Conservation (phyloP, 495 filamentous ascomycete genomes). For the Pyrenula aspistea region DNA sequence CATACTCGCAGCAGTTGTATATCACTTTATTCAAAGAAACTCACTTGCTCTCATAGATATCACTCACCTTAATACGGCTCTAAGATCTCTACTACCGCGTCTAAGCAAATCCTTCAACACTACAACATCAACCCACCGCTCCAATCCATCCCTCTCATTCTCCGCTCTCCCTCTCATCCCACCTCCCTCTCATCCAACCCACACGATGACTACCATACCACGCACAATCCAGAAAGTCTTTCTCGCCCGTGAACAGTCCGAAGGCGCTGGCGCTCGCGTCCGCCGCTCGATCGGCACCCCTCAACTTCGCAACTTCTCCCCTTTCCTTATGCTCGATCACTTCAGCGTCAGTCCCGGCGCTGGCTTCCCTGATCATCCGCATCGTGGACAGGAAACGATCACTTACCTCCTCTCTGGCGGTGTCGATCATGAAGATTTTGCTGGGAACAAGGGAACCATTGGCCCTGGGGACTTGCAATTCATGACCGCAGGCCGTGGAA, state of each 20-base stretch:
- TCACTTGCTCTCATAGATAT: background rate
- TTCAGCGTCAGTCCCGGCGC: slow-evolving; percentile 71
- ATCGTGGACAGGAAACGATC: slow-evolving; percentile 73
- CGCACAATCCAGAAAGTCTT: slow-evolving; percentile 72
- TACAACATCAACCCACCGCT: slow-evolving; percentile 19
- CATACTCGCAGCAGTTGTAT: slow-evolving; percentile 1
- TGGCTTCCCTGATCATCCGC: slow-evolving; percentile 81
- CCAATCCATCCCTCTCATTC: slow-evolving; percentile 8
- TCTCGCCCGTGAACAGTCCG: slow-evolving; percentile 73
- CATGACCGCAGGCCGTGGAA: slow-evolving; percentile 90
- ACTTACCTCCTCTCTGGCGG: slow-evolving; percentile 78
- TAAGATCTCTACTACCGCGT: background rate
- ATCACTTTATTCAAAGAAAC: background rate
- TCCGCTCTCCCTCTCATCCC: slow-evolving; percentile 7
- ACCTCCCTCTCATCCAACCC: slow-evolving; percentile 5
- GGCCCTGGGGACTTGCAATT: slow-evolving; percentile 82
- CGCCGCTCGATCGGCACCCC: slow-evolving; percentile 80
- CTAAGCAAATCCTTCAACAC: background rate
- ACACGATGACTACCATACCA: slow-evolving; percentile 51
- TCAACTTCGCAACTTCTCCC: slow-evolving; percentile 73
- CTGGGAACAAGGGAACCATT: slow-evolving; percentile 79
- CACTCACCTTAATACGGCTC: background rate
- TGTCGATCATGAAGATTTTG: slow-evolving; percentile 93
- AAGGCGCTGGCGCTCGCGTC: slow-evolving; percentile 82
- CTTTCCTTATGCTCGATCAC: slow-evolving; percentile 97